Percentiles rank a stretch among this genome's conserved stretches.
Evolutionary conservation across 2,329 filamentous ascomycete species (phyloP).

Genomic region (Fusarium sp.): DNA sequence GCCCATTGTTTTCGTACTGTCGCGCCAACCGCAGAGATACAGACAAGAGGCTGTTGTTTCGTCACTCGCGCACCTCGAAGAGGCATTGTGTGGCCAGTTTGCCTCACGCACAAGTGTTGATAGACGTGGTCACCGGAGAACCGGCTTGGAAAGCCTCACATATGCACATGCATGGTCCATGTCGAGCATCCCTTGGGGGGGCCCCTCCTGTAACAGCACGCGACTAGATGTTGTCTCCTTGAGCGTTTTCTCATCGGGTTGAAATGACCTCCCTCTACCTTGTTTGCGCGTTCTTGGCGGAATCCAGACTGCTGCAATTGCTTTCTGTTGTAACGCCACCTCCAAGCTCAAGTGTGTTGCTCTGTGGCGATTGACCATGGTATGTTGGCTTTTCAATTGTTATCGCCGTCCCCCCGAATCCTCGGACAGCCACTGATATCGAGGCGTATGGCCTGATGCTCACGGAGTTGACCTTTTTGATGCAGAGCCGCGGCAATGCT

Average conservation of each 20-base stretch:
- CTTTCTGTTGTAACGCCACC: slow-evolving; percentile 14
- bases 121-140: slow-evolving; percentile 12
- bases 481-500: slow-evolving; percentile 15
- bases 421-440: slow-evolving; percentile 11
- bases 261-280: slow-evolving; percentile 15
- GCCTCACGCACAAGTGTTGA: slow-evolving; percentile 10
- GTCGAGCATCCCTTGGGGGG: slow-evolving; percentile 19
- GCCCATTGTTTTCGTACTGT: slow-evolving; percentile 17
- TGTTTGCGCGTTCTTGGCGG: slow-evolving; percentile 16
- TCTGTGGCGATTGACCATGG: slow-evolving; percentile 15
- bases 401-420: slow-evolving; percentile 16
- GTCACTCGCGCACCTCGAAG: slow-evolving; percentile 3
- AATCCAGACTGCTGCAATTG: slow-evolving; percentile 26
- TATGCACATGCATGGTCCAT: slow-evolving; percentile 34
- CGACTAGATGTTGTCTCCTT: slow-evolving; percentile 11
- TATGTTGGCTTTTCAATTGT: slow-evolving; percentile 9
- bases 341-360: slow-evolving; percentile 5
- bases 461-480: slow-evolving; percentile 11
- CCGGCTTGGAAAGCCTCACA: slow-evolving; percentile 10
- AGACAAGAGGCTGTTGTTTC: slow-evolving; percentile 11
- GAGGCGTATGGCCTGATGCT: slow-evolving; percentile 43
- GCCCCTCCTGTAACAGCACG: slow-evolving; percentile 17
- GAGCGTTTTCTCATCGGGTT: slow-evolving; percentile 9
- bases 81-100: slow-evolving; percentile 9
- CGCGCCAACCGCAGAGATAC: slow-evolving; percentile 7